phyloP scores from a whole-genome alignment of 176 grass and related monocot species.

The Lolium rigidum region DNA sequence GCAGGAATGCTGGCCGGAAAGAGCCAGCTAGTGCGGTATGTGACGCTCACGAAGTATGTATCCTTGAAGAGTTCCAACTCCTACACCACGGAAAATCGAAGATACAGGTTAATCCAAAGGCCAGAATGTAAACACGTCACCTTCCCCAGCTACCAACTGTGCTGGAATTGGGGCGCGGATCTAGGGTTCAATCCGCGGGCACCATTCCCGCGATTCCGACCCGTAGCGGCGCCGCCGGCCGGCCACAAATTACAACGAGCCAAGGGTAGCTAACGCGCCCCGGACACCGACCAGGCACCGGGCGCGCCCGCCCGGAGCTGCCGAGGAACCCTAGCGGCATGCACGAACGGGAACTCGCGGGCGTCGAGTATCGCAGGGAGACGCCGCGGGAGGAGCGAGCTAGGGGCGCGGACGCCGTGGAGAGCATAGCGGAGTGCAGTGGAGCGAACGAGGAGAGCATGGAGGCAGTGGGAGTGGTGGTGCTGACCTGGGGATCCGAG shows the following conservation, averaged over 20 bases:
- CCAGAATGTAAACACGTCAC: neutral
- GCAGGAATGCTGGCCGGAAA: conserved; percentile 24
- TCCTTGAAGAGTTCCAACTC: conserved; percentile 39
- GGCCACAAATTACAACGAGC: conserved; percentile 39
- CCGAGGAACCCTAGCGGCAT: conserved; percentile 45
- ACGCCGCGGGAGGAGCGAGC: neutral
- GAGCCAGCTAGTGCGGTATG: conserved; percentile 45
- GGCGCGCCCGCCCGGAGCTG: neutral
- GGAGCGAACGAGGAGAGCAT: neutral
- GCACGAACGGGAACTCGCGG: neutral
- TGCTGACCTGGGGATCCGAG: conserved; percentile 45
- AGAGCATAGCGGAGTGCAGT: neutral
- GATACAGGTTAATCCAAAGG: conserved; percentile 9
- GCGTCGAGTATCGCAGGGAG: neutral
- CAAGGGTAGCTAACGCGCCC: conserved; percentile 29
- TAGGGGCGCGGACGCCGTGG: neutral
- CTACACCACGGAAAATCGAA: conserved; percentile 23
- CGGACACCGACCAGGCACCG: neutral
- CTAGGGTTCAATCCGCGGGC: conserved; percentile 44
- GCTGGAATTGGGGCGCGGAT: conserved; percentile 35
- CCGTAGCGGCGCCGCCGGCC: neutral
- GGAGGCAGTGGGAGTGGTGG: neutral
- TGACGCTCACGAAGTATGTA: conserved; percentile 42
- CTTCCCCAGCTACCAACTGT: neutral
- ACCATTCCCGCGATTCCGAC: conserved; percentile 31